Conservation (phyloP, 345 rosid genomes). For the Moricandia moricandioides region DNA sequence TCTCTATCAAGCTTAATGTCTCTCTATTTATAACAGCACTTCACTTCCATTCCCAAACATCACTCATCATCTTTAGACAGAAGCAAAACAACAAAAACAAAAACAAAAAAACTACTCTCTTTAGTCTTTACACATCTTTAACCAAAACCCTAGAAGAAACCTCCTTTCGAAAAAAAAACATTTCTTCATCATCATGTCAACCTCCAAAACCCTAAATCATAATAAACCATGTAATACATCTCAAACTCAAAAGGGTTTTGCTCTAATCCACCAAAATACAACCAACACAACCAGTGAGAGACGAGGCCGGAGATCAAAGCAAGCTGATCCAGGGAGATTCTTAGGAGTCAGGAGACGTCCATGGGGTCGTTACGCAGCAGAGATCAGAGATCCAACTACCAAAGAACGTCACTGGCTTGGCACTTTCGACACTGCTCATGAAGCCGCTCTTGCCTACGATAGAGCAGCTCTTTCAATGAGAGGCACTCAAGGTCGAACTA, state of each 20-base stretch:
- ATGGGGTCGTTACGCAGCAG: slow-evolving; percentile 98
- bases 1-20: slow-evolving; percentile 24
- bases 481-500: slow-evolving; percentile 91
- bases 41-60: slow-evolving; percentile 33
- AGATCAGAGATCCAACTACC: slow-evolving; percentile 90
- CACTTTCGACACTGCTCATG: slow-evolving; percentile 96
- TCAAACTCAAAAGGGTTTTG: slow-evolving; percentile 42
- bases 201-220: slow-evolving; percentile 38
- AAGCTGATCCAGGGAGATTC: slow-evolving; percentile 83
- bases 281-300: slow-evolving; percentile 51
- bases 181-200: slow-evolving; percentile 30
- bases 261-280: slow-evolving; percentile 57
- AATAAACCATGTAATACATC: slow-evolving; percentile 30
- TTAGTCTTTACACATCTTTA: slow-evolving; percentile 1
- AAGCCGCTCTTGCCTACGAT: slow-evolving; percentile 95
- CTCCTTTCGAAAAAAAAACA: neutral
- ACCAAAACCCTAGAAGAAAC: slow-evolving; percentile 24
- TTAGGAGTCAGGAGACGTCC: slow-evolving; percentile 91
- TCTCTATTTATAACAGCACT: slow-evolving; percentile 38
- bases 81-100: neutral
- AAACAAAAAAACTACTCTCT: neutral
- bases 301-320: slow-evolving; percentile 77
- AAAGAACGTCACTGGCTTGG: slow-evolving; percentile 99
- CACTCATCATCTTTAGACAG: slow-evolving; percentile 29
- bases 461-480: slow-evolving; percentile 96